Evolutionary conservation across 495 filamentous ascomycete species (phyloP).

Genomic region (Penicillium argentinense): DNA sequence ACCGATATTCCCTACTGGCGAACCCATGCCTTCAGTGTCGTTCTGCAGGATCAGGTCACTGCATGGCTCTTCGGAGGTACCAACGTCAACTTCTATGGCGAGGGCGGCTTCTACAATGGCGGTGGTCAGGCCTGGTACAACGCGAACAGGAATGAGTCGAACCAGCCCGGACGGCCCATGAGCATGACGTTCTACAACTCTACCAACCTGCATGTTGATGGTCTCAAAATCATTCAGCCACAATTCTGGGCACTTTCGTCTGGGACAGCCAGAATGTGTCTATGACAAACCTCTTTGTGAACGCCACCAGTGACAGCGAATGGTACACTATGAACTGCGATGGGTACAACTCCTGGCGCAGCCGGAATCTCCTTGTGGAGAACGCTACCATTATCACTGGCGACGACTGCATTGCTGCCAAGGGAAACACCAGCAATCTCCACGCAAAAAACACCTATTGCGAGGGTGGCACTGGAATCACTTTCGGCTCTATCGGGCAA

Average conservation of each 20-base stretch:
- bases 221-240: conserved; percentile 37
- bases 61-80: conserved; percentile 48
- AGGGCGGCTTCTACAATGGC: conserved; percentile 45
- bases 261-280: conserved; percentile 32
- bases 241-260: conserved; percentile 47
- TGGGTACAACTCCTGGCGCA: conserved; percentile 36
- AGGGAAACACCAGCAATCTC: conserved; percentile 42
- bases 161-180: conserved; percentile 46
- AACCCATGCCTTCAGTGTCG: conserved; percentile 36
- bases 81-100: conserved; percentile 33
- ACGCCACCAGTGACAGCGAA: conserved; percentile 29
- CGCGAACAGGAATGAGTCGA: conserved; percentile 27
- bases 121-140: conserved; percentile 49
- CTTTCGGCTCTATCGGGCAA: conserved; percentile 49
- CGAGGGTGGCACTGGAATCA: conserved; percentile 29
- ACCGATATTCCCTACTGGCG: conserved; percentile 49
- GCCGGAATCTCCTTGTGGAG: conserved; percentile 28
- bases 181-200: conserved; percentile 38
- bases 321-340: conserved; percentile 37
- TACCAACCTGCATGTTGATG: conserved; percentile 30
- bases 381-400: conserved; percentile 37
- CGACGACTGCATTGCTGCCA: conserved; percentile 40
- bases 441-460: conserved; percentile 31
- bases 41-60: conserved; percentile 49
- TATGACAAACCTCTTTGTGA: conserved; percentile 44